Base-by-base conservation (phyloP, 2,329 filamentous ascomycete genomes). In the Fusarium odoratissimum region DNA sequence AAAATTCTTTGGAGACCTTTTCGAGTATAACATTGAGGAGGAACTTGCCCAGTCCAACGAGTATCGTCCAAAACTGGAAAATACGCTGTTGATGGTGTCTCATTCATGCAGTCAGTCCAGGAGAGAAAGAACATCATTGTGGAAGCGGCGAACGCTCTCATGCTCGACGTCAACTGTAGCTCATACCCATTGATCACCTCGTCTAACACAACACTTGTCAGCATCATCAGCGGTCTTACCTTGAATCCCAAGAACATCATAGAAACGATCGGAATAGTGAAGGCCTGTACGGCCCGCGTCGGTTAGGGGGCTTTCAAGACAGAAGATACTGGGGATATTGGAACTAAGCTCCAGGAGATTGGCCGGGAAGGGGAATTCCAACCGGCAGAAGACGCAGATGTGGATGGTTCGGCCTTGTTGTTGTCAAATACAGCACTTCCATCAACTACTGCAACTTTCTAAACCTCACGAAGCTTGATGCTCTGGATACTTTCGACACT, bases 381-480 rank as follows among this genome's bases (percentile, higher is more conserved):
- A 60, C 54, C 42, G 57, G 69, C 31, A 58, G 65, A 46, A 61
- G 65, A 49, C 41, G 57, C 8, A 60, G 54, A 40, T 60, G 64
- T 8, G 60, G 60, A 67, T 69, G 64, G 52, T 64, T 72, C 23
- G 52, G 69, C 31, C 46, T 51, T 16, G 46, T 62, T 21, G 45
- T 72, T 17, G 56, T 69, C 55, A 55, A 46, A 28, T 68, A 61
- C 33, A 68, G 49, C 23, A 40, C 57, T 41, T 64, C 57, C 28
- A 28, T 28, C 28, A 72, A 69, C 52, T 66, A 49, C 49, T 60
- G 44, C 42, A 55, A 38, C 35, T 37, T 46, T 25, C n/a, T 54
- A n/a, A 65, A 61, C 31, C 68, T 68, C n/a, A 55, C 58, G 19
- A 65, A 55, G 59, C 59, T 70, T 30, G 69, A 69, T 23, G 54